Conservation (phyloP, 331 rosid genomes). For the Pyrus hybrid region DNA sequence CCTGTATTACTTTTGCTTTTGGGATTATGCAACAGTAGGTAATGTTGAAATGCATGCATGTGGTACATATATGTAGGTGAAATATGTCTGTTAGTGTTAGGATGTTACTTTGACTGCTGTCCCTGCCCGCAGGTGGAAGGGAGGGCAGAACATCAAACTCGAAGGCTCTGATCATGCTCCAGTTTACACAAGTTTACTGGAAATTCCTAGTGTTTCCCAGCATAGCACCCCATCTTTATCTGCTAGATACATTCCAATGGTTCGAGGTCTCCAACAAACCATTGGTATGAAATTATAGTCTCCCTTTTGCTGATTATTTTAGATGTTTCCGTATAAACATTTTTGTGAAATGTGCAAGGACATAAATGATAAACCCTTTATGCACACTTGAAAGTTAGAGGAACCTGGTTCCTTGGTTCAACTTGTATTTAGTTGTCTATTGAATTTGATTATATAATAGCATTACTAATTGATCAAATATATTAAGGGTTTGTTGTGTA, state of each 20-base stretch:
- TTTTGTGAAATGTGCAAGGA: not conserved
- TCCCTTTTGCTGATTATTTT: not conserved
- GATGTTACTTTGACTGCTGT: slow-evolving; percentile 14
- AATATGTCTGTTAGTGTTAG: not conserved
- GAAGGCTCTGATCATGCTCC: slow-evolving; percentile 99
- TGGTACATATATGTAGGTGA: slow-evolving; percentile 8
- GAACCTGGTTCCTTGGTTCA: not conserved
- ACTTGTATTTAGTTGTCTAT: not conserved
- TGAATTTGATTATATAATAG: not conserved
- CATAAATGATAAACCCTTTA: not conserved
- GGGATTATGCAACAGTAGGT: not conserved
- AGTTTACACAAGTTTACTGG: slow-evolving; percentile 48
- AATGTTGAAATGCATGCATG: not conserved
- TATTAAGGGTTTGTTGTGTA: not conserved
- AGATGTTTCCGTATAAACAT: not conserved
- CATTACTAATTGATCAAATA: not conserved
- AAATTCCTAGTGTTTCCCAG: slow-evolving; percentile 48
- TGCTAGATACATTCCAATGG: slow-evolving; percentile 78
- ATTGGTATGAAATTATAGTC: slow-evolving; percentile 39
- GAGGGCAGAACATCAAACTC: slow-evolving; percentile 56
- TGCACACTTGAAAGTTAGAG: not conserved
- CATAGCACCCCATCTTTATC: slow-evolving; percentile 82
- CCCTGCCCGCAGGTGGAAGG: slow-evolving; percentile 62
- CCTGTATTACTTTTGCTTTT: not conserved
- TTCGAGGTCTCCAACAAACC: slow-evolving; percentile 90